Evolutionary conservation across 2,329 filamentous ascomycete genomes (phyloP), one percentile per base, ranked within the genome.

Genomic region (Sclerotinia glacialis): DNA sequence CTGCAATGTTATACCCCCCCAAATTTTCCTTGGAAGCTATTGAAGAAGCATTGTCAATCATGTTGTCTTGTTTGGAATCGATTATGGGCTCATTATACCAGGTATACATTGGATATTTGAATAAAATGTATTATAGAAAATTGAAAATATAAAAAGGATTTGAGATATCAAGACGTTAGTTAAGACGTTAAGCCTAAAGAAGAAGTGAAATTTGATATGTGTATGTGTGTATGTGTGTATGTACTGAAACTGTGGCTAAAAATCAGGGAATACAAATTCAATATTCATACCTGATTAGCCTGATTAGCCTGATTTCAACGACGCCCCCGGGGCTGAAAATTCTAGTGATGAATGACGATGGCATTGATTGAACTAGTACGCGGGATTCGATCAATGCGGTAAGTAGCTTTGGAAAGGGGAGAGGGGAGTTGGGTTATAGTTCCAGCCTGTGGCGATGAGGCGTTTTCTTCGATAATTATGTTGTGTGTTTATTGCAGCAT

Each of bases 1-100:
- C 44, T 47, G 56, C 28, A 60, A 37, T 34, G 28, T 47, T 60
- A 60, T 60, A 60, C 56, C 56, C 56, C 56, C 56, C 56, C 44
- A 49, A 37, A 11, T 60, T 47, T 37, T 49, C 42, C 21, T 34
- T 49, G 1, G n/a, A 60, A 60, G 56, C 56, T 37, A 18, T 47
- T 18, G 14, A 16, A 16, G 42, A 59, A 46, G 26, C 11, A 34
- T 49, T 60, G 21, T 37, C 56, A 60, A 60, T 60, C 44, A 28
- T 49, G 23, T 60, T 18, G 18, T 54, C 34, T 54, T 18, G 44
- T 58, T 58, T 58, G 37, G 37, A 34, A 34, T 59, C 26, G 16
- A 23, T 46, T 9, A 47, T 47, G 18, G 26, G 6, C 12, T 26
- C 18, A 23, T 37, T 47, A 47, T 60, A 34, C 28, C 16, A 34